Evolutionary conservation across 805 yeast species (phyloP).

Genomic region (Ogataea degrootiae): DNA sequence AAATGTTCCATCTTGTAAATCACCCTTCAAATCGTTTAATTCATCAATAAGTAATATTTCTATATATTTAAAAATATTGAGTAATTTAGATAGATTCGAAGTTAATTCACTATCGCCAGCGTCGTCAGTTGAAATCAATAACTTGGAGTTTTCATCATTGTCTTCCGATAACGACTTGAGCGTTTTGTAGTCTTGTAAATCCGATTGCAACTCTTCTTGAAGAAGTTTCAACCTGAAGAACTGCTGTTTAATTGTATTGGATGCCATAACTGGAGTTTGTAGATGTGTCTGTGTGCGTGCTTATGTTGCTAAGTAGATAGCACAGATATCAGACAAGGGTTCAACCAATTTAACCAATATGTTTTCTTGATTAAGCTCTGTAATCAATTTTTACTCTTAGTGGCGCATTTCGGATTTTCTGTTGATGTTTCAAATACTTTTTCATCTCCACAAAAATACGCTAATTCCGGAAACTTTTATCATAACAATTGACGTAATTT

Average conservation of each 20-base stretch:
- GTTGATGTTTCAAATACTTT: too few relatives aligned
- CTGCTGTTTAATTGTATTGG: slow-evolving; percentile 12
- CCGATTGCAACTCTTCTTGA: slow-evolving; percentile 13
- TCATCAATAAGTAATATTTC: slow-evolving; percentile 14
- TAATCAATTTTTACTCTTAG: too few relatives aligned
- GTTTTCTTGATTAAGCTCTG: too few relatives aligned
- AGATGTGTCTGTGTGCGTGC: too few relatives aligned
- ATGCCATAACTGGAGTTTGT: not conserved
- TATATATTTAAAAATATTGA: slow-evolving; percentile 11
- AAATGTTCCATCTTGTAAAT: not conserved
- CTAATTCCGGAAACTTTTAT: too few relatives aligned
- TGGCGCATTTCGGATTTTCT: too few relatives aligned
- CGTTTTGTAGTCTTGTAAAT: slow-evolving; percentile 13
- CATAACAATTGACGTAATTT: too few relatives aligned
- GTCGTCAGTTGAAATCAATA: too few relatives aligned
- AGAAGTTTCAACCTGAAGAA: slow-evolving; percentile 15
- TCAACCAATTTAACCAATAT: too few relatives aligned
- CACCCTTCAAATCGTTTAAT: slow-evolving; percentile 1
- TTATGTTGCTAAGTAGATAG: too few relatives aligned
- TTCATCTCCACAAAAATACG: too few relatives aligned
- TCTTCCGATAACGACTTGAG: slow-evolving; percentile 7
- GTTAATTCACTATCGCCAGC: slow-evolving; percentile 11
- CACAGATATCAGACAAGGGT: too few relatives aligned
- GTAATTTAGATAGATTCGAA: slow-evolving; percentile 6
- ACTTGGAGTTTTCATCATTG: not conserved